Evolutionary conservation across 768 basidiomycete genomes (phyloP).

Genomic region (Lactarius pseudohatsudake): DNA sequence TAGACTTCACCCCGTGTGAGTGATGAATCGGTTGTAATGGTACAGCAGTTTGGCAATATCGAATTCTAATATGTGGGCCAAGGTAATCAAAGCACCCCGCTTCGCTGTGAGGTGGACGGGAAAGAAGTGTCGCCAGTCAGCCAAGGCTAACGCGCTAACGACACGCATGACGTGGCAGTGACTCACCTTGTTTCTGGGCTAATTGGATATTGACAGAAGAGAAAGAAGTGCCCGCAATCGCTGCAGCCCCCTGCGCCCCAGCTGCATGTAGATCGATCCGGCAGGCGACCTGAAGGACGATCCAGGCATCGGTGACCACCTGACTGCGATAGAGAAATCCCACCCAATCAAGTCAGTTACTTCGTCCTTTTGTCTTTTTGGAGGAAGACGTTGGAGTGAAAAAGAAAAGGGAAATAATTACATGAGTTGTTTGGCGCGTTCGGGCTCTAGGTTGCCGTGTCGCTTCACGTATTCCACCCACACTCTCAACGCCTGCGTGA

Average conservation of each 20-base stretch:
- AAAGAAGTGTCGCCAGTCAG: not conserved
- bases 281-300: constrained; percentile 6
- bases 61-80: not conserved
- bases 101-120: not conserved
- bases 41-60: not conserved
- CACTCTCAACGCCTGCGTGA: constrained; percentile 8
- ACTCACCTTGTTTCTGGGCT: constrained; percentile 4
- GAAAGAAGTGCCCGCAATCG: not conserved
- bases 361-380: not conserved
- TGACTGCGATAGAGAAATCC: not conserved
- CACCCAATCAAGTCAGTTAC: not conserved
- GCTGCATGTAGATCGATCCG: not conserved
- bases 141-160: not conserved
- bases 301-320: constrained; percentile 12
- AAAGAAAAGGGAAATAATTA: not conserved
- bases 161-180: not conserved
- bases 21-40: constrained; percentile 7
- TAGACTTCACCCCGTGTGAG: not conserved
- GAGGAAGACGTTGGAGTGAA: not conserved
- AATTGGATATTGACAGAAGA: not conserved
- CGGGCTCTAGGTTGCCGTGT: constrained; percentile 2
- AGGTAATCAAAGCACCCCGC: not conserved
- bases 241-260: not conserved
- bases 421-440: constrained; percentile 3
- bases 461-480: constrained; percentile 9